A percentile compares a stretch with the other conserved stretches of the same genome.
phyloP scores from a whole-genome alignment of 169 alveolate species.

The Cryptosporidium felis region DNA sequence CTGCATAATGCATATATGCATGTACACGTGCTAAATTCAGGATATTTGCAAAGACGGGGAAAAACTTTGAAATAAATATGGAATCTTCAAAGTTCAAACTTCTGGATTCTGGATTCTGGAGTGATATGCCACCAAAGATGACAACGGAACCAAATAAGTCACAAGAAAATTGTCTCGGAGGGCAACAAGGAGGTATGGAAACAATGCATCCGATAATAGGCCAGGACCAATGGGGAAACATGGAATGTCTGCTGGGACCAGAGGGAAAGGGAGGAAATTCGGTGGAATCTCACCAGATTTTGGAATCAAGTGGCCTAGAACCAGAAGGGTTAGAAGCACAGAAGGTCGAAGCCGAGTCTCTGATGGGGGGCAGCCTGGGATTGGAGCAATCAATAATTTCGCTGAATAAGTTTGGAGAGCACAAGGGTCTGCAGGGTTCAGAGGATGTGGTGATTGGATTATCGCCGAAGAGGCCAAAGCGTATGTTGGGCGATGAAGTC shows the following conservation, averaged over 20 bases:
- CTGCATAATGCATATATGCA: too few species aligned
- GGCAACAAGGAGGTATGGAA: background rate
- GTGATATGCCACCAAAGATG: slow-evolving; percentile 2
- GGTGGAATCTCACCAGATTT: too few species aligned
- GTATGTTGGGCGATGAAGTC: background rate
- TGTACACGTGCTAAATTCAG: too few species aligned
- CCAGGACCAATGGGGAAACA: slow-evolving; percentile 13
- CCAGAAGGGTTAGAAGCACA: background rate
- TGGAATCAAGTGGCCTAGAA: background rate
- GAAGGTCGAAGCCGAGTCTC: background rate
- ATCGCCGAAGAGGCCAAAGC: slow-evolving; percentile 42
- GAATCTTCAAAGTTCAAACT: slow-evolving; percentile 3
- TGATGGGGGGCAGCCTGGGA: slow-evolving; percentile 9
- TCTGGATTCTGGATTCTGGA: background rate
- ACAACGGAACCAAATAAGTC: slow-evolving; percentile 16
- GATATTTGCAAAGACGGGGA: background rate
- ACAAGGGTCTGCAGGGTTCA: background rate
- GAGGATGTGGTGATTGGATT: slow-evolving; percentile 15
- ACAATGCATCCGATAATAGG: slow-evolving; percentile 66
- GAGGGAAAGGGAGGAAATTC: background rate
- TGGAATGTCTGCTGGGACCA: background rate
- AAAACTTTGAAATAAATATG: background rate
- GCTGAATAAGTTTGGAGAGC: background rate
- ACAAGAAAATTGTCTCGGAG: background rate
- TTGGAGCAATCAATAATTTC: slow-evolving; percentile 10